Evolutionary conservation across 345 rosid species (phyloP).

Genomic region (Gossypium australe): DNA sequence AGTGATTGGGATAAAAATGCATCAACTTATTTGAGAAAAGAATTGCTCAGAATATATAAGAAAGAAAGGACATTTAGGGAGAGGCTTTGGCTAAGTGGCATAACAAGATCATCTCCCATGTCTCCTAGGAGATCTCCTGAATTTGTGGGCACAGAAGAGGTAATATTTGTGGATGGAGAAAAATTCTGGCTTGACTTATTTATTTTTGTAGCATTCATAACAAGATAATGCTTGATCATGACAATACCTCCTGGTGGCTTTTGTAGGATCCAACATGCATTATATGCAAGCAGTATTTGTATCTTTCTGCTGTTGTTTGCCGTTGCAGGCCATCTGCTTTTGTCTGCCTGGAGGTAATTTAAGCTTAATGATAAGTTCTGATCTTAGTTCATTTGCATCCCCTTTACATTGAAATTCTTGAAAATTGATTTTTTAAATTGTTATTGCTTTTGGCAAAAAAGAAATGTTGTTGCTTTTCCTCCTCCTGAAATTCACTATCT

Average conservation of each 20-base stretch:
- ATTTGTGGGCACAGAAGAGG: conserved; percentile 89
- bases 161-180: conserved; percentile 18
- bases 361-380: conserved; percentile 3
- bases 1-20: conserved; percentile 44
- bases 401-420: not conserved
- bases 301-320: conserved; percentile 80
- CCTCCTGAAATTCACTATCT: not conserved
- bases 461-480: not conserved
- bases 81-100: conserved; percentile 77
- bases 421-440: not conserved
- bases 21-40: conserved; percentile 65
- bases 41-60: conserved; percentile 55
- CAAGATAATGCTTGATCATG: conserved; percentile 7
- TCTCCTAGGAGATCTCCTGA: conserved; percentile 58
- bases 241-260: conserved; percentile 19
- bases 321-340: conserved; percentile 72
- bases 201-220: not conserved
- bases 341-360: conserved; percentile 88
- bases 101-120: conserved; percentile 76
- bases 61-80: conserved; percentile 78
- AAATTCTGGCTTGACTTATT: not conserved
- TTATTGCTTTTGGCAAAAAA: not conserved
- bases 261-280: conserved; percentile 84
- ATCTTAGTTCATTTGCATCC: not conserved
- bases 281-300: conserved; percentile 85